Conservation (phyloP, 2,329 filamentous ascomycete genomes). For the Xylariaceae sp. region DNA sequence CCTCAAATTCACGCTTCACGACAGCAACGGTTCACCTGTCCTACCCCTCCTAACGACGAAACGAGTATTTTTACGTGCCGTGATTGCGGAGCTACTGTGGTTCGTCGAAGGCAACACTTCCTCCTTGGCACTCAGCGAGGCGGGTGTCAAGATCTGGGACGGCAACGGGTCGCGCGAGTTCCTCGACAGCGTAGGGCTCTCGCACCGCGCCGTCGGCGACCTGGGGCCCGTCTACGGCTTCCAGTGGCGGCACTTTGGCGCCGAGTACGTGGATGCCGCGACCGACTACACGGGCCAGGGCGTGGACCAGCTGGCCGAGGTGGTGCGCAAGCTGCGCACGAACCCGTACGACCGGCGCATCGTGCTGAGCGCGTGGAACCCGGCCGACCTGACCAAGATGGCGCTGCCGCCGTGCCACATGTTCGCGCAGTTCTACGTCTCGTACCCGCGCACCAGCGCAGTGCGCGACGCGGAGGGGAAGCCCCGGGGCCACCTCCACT, state of each 20-base stretch:
- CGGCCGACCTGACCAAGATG: constrained; percentile 69
- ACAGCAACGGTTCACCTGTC: constrained; percentile 55
- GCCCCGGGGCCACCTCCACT: constrained; percentile 69
- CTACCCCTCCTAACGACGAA: constrained; percentile 96
- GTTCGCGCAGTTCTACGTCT: constrained; percentile 80
- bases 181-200: constrained; percentile 79
- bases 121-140: constrained; percentile 68
- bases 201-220: constrained; percentile 79
- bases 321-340: constrained; percentile 79
- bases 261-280: constrained; percentile 74
- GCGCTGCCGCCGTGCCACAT: constrained; percentile 77
- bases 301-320: constrained; percentile 86
- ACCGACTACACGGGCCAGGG: constrained; percentile 84
- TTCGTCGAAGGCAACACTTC: constrained; percentile 85
- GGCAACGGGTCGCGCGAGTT: constrained; percentile 90
- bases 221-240: constrained; percentile 96
- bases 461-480: constrained; percentile 27
- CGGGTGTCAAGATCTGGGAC: constrained; percentile 96
- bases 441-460: constrained; percentile 43
- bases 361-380: constrained; percentile 93
- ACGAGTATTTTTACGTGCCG: constrained; percentile 86
- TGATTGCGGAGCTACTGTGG: constrained; percentile 92
- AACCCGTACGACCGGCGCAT: constrained; percentile 88
- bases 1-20: constrained; percentile 79
- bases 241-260: constrained; percentile 98